These are phyloP conservation scores for Cladosporium sp. DNA, from an alignment of 2,329 filamentous ascomycete genomes.

Conservation along the genomic window DNA sequence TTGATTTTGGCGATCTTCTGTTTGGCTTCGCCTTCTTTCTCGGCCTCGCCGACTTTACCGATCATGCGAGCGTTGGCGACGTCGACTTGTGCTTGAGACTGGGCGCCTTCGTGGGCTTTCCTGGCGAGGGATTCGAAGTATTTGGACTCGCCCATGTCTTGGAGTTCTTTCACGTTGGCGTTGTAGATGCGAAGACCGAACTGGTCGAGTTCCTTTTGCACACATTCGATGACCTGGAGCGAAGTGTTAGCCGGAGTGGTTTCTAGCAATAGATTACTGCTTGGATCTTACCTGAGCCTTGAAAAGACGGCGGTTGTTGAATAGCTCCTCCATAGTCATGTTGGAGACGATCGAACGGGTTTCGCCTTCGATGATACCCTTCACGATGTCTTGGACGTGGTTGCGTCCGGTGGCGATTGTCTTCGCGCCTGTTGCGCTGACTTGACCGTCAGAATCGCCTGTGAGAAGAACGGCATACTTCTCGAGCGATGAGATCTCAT, in stretches of 20 bases:
- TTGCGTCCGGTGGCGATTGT: constrained; percentile 46
- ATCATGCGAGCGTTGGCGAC: constrained; percentile 56
- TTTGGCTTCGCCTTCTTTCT: constrained; percentile 75
- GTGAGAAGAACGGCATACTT: constrained; percentile 81
- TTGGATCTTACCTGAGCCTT: constrained; percentile 41
- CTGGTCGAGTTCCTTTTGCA: constrained; percentile 73
- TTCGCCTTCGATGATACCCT: constrained; percentile 86
- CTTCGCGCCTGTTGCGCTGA: constrained; percentile 27
- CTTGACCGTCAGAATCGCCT: constrained; percentile 51
- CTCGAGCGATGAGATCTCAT: constrained; percentile 64
- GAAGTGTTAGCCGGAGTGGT: constrained; percentile 35
- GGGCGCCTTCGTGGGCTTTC: constrained; percentile 80
- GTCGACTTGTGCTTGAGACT: constrained; percentile 69
- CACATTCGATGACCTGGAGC: constrained; percentile 49
- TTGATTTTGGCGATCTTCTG: constrained; percentile 85
- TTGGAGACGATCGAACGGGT: constrained; percentile 76
- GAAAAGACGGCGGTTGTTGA: constrained; percentile 71
- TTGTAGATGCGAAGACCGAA: constrained; percentile 68
- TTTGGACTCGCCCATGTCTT: constrained; percentile 73
- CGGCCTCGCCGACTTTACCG: constrained; percentile 71
- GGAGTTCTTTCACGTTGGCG: constrained; percentile 80
- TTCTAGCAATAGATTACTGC: too few relatives aligned
- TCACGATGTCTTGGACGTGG: constrained; percentile 80
- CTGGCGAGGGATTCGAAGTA: constrained; percentile 79
- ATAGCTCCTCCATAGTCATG: constrained; percentile 93